These are phyloP conservation scores for Salmacisia buchloeana DNA, from an alignment of 1,284 basidiomycete species.

Conservation along the genomic window DNA sequence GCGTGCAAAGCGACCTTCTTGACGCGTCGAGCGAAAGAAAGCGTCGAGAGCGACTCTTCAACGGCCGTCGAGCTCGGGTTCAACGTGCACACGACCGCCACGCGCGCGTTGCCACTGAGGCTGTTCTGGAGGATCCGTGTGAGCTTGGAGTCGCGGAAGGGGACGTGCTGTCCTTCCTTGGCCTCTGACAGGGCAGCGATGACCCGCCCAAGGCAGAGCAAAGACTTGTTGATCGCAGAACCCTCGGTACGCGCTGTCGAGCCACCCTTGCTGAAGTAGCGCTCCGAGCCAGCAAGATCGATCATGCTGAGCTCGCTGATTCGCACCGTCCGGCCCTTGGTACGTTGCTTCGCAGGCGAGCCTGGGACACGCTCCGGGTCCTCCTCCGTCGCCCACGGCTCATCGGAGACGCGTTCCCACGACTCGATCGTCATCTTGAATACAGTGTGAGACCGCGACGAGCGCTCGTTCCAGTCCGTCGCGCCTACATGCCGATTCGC, in stretches of 20 bases:
- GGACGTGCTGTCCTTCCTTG: constrained; percentile 60
- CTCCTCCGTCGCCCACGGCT: constrained; percentile 3
- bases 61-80: constrained; percentile 54
- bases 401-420: constrained; percentile 20
- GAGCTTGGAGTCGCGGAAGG: constrained; percentile 87
- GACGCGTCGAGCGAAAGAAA: constrained; percentile 80
- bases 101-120: constrained; percentile 85
- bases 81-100: constrained; percentile 92
- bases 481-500: constrained; percentile 81
- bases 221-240: constrained; percentile 58
- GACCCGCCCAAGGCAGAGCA: constrained; percentile 48
- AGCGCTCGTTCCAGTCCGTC: constrained; percentile 95
- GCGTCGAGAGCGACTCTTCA: constrained; percentile 72
- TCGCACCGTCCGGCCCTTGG: constrained; percentile 32
- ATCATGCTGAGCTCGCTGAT: constrained; percentile 65
- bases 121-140: constrained; percentile 93
- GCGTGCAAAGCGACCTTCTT: constrained; percentile 76
- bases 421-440: constrained; percentile 55
- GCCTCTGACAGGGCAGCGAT: constrained; percentile 39
- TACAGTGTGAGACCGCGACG: constrained; percentile 79
- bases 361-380: not conserved
- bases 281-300: constrained; percentile 95
- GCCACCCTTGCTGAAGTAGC: constrained; percentile 56
- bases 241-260: constrained; percentile 44
- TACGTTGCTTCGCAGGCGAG: not conserved